Evolutionary conservation across 2,329 filamentous ascomycete species (phyloP).

Genomic region (Claviceps cyperi): DNA sequence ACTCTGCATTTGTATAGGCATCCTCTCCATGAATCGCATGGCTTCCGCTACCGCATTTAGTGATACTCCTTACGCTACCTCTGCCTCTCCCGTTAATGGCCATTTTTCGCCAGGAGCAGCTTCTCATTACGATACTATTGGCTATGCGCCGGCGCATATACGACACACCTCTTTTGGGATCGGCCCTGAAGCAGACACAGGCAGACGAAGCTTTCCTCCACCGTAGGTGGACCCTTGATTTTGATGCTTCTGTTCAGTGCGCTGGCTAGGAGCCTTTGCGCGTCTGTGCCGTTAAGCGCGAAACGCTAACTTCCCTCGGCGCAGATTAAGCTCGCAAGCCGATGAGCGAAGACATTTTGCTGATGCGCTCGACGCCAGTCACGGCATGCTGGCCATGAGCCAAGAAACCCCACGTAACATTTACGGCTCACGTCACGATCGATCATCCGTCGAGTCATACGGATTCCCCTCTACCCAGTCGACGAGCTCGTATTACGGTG

Average conservation of each 20-base stretch:
- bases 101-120: constrained; percentile 50
- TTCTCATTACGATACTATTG: constrained; percentile 60
- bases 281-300: background rate
- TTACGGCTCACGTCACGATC: constrained; percentile 54
- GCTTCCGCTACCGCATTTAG: constrained; percentile 52
- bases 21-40: constrained; percentile 53
- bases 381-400: constrained; percentile 90
- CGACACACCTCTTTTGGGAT: constrained; percentile 41
- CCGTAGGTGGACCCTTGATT: constrained; percentile 49
- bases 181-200: constrained; percentile 38
- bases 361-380: constrained; percentile 82
- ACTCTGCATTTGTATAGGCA: constrained; percentile 41
- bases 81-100: constrained; percentile 50
- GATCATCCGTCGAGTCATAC: constrained; percentile 73
- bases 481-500: constrained; percentile 69
- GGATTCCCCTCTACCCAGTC: constrained; percentile 80
- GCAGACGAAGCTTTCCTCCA: constrained; percentile 59
- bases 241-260: background rate
- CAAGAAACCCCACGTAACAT: constrained; percentile 88
- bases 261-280: no score
- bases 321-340: constrained; percentile 31
- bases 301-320: background rate
- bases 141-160: constrained; percentile 54
- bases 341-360: constrained; percentile 58
- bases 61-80: constrained; percentile 52